Conservation (phyloP, 1,284 basidiomycete species). For the Caloboletus firmus region DNA sequence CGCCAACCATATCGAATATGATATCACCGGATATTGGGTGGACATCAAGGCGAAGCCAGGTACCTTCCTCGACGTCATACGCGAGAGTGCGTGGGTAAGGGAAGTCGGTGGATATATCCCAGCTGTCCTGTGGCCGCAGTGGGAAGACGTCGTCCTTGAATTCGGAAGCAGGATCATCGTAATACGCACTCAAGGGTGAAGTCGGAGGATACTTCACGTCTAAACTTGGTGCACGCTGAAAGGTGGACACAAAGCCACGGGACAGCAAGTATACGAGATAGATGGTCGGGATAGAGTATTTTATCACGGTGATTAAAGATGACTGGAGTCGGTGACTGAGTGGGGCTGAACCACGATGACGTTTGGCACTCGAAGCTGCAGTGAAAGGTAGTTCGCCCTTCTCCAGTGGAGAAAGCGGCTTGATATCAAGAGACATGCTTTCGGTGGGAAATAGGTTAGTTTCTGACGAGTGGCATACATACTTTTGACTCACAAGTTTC, state of each 20-base stretch:
- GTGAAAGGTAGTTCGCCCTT: slow-evolving; percentile 25
- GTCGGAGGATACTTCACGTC: slow-evolving; percentile 1
- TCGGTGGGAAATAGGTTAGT: not conserved
- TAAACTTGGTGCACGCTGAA: not conserved
- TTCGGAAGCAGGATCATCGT: slow-evolving; percentile 39
- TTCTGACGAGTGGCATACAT: not conserved
- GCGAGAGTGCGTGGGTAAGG: slow-evolving; percentile 62
- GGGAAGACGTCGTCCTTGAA: slow-evolving; percentile 68
- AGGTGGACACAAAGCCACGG: slow-evolving; percentile 1
- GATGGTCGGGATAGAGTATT: slow-evolving; percentile 21
- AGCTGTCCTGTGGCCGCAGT: slow-evolving; percentile 58
- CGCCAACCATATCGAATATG: slow-evolving; percentile 72
- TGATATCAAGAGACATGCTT: slow-evolving; percentile 14
- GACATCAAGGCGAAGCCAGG: slow-evolving; percentile 71
- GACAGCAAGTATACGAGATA: slow-evolving; percentile 24
- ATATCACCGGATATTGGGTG: slow-evolving; percentile 67
- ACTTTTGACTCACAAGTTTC: slow-evolving; percentile 5
- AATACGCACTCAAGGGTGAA: slow-evolving; percentile 7
- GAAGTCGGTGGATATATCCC: slow-evolving; percentile 79
- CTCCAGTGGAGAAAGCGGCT: slow-evolving; percentile 12
- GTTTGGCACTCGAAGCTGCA: not conserved
- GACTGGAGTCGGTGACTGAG: slow-evolving; percentile 1
- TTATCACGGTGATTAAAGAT: slow-evolving; percentile 16
- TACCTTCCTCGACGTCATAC: slow-evolving; percentile 69
- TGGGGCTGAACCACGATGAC: not conserved